These are phyloP conservation scores for Nicotiana benthamiana DNA, from an alignment of 257 asterid genomes.

Conservation along the genomic window DNA sequence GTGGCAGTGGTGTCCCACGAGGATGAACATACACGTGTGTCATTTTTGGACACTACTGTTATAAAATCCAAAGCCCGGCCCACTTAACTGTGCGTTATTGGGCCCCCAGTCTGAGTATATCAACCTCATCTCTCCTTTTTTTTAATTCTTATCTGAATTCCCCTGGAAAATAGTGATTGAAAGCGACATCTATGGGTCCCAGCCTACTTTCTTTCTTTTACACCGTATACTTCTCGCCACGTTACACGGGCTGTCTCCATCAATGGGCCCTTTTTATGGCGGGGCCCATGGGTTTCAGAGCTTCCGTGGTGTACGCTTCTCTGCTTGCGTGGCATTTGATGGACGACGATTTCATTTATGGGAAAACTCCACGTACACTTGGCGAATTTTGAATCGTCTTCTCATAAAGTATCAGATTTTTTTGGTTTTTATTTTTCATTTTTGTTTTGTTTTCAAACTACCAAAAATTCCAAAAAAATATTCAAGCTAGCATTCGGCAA, in stretches of 20 bases:
- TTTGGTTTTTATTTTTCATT: not conserved
- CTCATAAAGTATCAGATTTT: not conserved
- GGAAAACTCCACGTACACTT: slow-evolving; percentile 19
- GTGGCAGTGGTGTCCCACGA: slow-evolving; percentile 24
- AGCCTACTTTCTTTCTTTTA: not conserved
- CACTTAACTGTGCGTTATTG: not conserved
- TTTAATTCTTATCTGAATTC: slow-evolving; percentile 39
- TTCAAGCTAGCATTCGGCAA: no score
- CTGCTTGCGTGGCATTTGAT: slow-evolving; percentile 32
- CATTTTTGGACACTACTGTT: not conserved
- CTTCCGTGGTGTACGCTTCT: slow-evolving; percentile 11
- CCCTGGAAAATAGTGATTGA: not conserved
- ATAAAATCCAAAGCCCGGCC: slow-evolving; percentile 17
- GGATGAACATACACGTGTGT: slow-evolving; percentile 11
- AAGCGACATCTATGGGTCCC: slow-evolving; percentile 20
- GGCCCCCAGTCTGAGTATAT: not conserved
- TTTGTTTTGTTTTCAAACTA: no score
- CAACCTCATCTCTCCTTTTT: not conserved
- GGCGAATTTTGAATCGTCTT: not conserved
- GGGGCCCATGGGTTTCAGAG: slow-evolving; percentile 23
- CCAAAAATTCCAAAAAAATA: no score
- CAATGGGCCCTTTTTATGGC: slow-evolving; percentile 8
- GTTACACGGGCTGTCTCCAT: slow-evolving; percentile 26
- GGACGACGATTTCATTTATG: slow-evolving; percentile 21
- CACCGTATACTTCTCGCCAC: slow-evolving; percentile 38